Evolutionary conservation across 768 basidiomycete genomes (phyloP).

Genomic region (Termitomyces sp.): DNA sequence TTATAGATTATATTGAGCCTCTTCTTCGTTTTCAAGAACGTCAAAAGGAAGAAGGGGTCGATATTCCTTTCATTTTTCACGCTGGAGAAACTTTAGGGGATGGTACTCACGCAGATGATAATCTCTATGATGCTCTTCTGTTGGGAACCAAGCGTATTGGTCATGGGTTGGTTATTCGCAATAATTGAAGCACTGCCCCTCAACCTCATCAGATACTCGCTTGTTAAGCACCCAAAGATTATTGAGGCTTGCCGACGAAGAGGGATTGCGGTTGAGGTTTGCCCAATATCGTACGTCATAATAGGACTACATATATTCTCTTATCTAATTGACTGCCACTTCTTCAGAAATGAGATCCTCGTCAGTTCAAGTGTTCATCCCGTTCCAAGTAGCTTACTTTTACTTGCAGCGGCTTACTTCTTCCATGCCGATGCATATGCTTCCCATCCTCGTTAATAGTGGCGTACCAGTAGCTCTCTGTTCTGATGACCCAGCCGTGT

Average conservation of each 20-base stretch:
- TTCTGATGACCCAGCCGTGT: conserved; percentile 74
- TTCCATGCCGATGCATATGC: conserved; percentile 76
- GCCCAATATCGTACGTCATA: conserved; percentile 69
- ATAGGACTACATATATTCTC: neutral
- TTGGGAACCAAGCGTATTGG: conserved; percentile 78
- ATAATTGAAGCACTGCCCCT: neutral
- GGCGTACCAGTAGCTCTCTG: conserved; percentile 67
- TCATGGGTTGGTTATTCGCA: conserved; percentile 52
- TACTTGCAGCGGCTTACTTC: conserved; percentile 57
- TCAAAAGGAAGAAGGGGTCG: conserved; percentile 50
- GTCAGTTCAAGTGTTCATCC: conserved; percentile 23
- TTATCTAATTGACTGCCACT: neutral
- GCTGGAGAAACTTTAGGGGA: conserved; percentile 81
- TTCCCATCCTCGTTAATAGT: conserved; percentile 67
- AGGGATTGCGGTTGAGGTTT: conserved; percentile 66
- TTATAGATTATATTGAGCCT: conserved; percentile 57
- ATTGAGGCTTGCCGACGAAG: conserved; percentile 62
- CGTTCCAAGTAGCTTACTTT: neutral
- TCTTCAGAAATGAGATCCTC: conserved; percentile 64
- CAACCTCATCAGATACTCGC: conserved; percentile 48
- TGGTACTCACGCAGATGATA: conserved; percentile 63
- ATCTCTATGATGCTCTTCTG: conserved; percentile 75
- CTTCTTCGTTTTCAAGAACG: conserved; percentile 55
- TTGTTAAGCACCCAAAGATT: conserved; percentile 73
- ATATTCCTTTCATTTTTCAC: conserved; percentile 76